Conservation (phyloP, 2,329 filamentous ascomycete genomes). For the Cladosporium sp. region DNA sequence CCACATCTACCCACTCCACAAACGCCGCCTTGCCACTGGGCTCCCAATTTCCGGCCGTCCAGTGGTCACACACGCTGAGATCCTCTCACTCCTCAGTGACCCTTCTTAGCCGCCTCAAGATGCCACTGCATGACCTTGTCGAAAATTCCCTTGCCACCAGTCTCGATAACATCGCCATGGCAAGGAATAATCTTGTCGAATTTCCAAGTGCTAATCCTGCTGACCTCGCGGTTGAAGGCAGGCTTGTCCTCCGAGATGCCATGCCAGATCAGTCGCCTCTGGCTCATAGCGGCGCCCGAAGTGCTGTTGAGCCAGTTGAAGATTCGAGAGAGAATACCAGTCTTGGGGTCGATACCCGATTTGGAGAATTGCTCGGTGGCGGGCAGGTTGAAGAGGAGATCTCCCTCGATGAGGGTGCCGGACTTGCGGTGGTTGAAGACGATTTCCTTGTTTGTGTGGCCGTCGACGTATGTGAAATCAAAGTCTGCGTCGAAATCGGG, state of each 20-base stretch:
- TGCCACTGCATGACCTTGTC: conserved; percentile 81
- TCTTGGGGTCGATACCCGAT: conserved; percentile 49
- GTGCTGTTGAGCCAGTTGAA: conserved; percentile 57
- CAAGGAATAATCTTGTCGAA: conserved; percentile 84
- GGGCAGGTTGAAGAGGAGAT: conserved; percentile 88
- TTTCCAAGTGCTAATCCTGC: conserved; percentile 71
- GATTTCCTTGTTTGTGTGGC: conserved; percentile 78
- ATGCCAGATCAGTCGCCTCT: conserved; percentile 84
- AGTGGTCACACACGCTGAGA: not conserved
- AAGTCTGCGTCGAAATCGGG: conserved; percentile 85
- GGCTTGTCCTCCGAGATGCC: conserved; percentile 58
- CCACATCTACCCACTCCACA: not conserved
- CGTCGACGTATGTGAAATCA: conserved; percentile 74
- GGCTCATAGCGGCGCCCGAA: conserved; percentile 61
- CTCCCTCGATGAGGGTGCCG: conserved; percentile 77
- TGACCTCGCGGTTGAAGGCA: conserved; percentile 66
- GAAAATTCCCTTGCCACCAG: conserved; percentile 69
- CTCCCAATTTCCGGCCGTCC: not conserved
- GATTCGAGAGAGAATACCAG: conserved; percentile 58
- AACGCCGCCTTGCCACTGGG: not conserved
- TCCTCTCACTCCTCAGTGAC: not conserved
- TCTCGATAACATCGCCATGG: conserved; percentile 85
- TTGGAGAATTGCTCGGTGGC: conserved; percentile 72
- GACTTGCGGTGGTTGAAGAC: conserved; percentile 81
- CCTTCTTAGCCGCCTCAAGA: conserved; percentile 48